Percentiles rank a stretch among this genome's conserved stretches.
Conservation (phyloP, 805 yeast genomes). For the Lachancea cidri region DNA sequence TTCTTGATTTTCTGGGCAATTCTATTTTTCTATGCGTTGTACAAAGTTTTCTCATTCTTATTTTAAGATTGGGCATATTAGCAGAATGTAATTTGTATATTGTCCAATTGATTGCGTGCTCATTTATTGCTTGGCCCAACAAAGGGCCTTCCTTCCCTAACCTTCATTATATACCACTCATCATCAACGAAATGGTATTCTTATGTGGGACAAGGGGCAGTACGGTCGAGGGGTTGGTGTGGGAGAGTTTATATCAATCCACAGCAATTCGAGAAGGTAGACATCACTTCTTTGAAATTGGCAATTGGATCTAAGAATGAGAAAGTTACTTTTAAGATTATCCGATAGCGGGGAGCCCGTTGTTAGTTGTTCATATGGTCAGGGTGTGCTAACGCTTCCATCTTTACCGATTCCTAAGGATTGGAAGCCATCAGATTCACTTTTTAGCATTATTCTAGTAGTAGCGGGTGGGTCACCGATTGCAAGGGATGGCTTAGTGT, state of each 20-base stretch:
- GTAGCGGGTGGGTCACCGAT: constrained; percentile 73
- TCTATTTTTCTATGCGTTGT: constrained; percentile 28
- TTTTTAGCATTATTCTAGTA: constrained; percentile 51
- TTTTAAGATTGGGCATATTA: neutral
- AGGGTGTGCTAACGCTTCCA: constrained; percentile 39
- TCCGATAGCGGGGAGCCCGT: constrained; percentile 35
- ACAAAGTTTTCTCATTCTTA: constrained; percentile 11
- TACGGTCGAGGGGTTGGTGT: neutral
- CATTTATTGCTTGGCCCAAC: neutral
- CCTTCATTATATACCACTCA: neutral
- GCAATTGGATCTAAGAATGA: constrained; percentile 11
- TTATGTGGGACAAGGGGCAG: neutral
- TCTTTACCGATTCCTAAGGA: constrained; percentile 35
- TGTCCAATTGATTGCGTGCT: neutral
- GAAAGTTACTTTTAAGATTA: constrained; percentile 33
- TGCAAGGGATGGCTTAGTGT: constrained; percentile 62
- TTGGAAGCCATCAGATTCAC: constrained; percentile 37
- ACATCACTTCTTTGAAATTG: neutral
- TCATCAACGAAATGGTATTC: neutral
- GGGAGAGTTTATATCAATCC: neutral
- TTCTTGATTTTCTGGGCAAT: constrained; percentile 30
- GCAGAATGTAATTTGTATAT: neutral
- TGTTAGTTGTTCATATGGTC: constrained; percentile 27
- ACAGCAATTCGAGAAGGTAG: neutral
- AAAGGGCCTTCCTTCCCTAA: neutral